phyloP scores from a whole-genome alignment of 2,329 filamentous ascomycete genomes.

The Ceratocystiopsis sp. region DNA sequence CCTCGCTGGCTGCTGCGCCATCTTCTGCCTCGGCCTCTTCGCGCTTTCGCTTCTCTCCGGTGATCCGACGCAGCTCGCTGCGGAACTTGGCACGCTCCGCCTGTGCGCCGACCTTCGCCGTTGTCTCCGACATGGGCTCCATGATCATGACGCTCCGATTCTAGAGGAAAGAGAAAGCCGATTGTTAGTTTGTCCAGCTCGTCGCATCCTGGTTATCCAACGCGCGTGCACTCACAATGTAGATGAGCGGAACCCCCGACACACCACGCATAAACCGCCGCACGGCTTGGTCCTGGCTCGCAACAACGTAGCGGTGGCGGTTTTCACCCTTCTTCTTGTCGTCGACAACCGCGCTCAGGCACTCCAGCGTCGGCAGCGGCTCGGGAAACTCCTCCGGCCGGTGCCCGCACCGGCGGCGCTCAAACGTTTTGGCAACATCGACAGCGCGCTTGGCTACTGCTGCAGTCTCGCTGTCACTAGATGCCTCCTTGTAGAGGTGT shows the following conservation, averaged over 20 bases:
- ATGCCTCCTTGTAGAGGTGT: slow-evolving; percentile 9
- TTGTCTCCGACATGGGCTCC: slow-evolving; percentile 49
- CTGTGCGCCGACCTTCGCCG: slow-evolving; percentile 41
- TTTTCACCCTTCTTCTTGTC: slow-evolving; percentile 58
- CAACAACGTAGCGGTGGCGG: slow-evolving; percentile 65
- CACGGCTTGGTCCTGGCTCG: slow-evolving; percentile 51
- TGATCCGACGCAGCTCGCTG: slow-evolving; percentile 42
- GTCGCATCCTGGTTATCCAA: too few relatives aligned
- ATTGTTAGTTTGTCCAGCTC: too few relatives aligned
- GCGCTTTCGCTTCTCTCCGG: slow-evolving; percentile 31
- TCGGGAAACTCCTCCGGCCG: slow-evolving; percentile 54
- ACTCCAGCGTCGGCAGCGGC: slow-evolving; percentile 52
- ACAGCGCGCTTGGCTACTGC: slow-evolving; percentile 30
- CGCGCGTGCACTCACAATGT: slow-evolving; percentile 24
- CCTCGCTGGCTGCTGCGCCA: slow-evolving; percentile 13
- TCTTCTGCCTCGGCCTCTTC: slow-evolving; percentile 22
- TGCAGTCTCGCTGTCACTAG: too few relatives aligned
- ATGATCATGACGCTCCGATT: slow-evolving; percentile 52
- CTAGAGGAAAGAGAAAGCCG: neutral
- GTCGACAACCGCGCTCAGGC: slow-evolving; percentile 51
- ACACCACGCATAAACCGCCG: slow-evolving; percentile 47
- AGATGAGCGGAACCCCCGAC: slow-evolving; percentile 58
- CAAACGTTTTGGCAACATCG: slow-evolving; percentile 51
- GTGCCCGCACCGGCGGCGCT: slow-evolving; percentile 64
- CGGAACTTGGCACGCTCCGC: slow-evolving; percentile 64